phyloP scores from a whole-genome alignment of 305 asterid species.

The Fraxinus sp. region DNA sequence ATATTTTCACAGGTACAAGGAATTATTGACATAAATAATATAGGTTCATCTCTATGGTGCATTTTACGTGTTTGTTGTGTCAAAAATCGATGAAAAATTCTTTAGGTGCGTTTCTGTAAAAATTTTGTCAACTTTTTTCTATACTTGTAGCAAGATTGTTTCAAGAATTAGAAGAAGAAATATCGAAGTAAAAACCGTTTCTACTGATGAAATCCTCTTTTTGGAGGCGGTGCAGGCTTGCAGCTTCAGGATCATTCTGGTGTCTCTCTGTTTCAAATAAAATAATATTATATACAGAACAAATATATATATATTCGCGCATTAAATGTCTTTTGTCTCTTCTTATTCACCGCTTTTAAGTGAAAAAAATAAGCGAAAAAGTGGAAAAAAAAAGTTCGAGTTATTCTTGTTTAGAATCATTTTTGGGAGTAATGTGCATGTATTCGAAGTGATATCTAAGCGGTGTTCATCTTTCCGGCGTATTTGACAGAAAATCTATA shows the following conservation, averaged over 20 bases:
- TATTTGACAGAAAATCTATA: constrained; percentile 31
- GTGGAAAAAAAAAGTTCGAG: neutral
- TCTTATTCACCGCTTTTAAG: neutral
- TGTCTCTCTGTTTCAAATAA: neutral
- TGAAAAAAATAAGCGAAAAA: neutral
- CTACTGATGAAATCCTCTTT: neutral
- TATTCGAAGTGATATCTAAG: constrained; percentile 11
- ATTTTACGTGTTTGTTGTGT: no score
- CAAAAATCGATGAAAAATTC: no score
- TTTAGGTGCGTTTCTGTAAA: no score
- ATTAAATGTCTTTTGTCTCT: neutral
- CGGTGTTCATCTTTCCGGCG: constrained; percentile 78
- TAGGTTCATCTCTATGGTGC: no score
- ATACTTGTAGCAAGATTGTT: no score
- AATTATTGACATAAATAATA: no score
- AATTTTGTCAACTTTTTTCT: no score
- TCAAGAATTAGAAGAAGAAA: neutral
- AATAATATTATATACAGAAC: neutral
- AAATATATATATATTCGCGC: neutral
- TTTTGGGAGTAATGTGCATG: neutral
- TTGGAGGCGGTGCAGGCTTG: neutral
- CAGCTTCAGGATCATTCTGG: neutral
- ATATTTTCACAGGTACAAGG: no score
- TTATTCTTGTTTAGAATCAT: neutral
- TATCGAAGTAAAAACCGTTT: neutral